Conservation (phyloP, 345 rosid genomes). For the Euclidium syriacum region DNA sequence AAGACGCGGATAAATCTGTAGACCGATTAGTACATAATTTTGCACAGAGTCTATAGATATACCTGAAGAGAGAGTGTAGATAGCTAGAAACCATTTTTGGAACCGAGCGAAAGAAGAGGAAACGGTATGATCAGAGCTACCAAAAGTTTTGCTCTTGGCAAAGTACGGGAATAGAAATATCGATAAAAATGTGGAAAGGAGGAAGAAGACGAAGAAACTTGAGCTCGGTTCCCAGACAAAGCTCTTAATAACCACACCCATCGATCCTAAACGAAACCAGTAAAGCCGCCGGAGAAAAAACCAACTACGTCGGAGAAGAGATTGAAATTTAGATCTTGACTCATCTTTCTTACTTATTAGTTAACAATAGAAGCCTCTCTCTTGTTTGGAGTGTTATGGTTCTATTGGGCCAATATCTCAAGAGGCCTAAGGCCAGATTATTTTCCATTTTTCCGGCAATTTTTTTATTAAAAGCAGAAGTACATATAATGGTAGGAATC, state of each 20-base stretch:
- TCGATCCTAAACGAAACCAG: slow-evolving; percentile 27
- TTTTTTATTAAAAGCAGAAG: too few species aligned
- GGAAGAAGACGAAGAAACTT: slow-evolving; percentile 48
- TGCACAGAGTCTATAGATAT: not conserved
- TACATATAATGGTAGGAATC: too few species aligned
- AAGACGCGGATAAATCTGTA: not conserved
- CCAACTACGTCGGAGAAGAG: slow-evolving; percentile 7
- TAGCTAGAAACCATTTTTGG: slow-evolving; percentile 59
- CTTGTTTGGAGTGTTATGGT: not conserved
- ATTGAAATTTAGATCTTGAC: slow-evolving; percentile 13
- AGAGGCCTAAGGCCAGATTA: not conserved
- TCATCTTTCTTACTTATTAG: not conserved
- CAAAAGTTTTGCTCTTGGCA: slow-evolving; percentile 33
- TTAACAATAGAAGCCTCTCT: not conserved
- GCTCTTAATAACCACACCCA: slow-evolving; percentile 72
- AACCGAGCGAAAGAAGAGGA: slow-evolving; percentile 48
- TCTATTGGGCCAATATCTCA: not conserved
- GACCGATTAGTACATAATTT: not conserved
- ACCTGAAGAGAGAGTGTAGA: slow-evolving; percentile 84
- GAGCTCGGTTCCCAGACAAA: slow-evolving; percentile 67
- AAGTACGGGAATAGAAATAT: slow-evolving; percentile 45
- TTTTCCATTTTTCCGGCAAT: too few species aligned
- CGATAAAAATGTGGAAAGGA: slow-evolving; percentile 53
- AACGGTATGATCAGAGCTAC: slow-evolving; percentile 43
- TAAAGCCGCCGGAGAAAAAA: not conserved